These are phyloP conservation scores for Stentor coeruleus DNA, from an alignment of 73 alveolate genomes.

Conservation along the genomic window DNA sequence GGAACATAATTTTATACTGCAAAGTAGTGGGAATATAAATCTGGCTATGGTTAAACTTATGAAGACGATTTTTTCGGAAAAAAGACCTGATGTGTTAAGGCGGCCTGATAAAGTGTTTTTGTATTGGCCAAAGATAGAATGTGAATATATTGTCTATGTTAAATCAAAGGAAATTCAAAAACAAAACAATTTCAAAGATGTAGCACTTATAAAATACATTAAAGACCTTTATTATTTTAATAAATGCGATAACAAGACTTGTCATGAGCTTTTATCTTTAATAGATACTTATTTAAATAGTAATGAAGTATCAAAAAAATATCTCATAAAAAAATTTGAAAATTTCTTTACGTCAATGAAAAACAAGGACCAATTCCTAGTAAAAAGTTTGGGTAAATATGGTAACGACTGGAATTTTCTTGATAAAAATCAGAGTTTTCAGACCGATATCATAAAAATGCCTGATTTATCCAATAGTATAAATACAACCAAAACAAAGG, in stretches of 20 bases:
- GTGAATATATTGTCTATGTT: not conserved
- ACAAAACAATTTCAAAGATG: not conserved
- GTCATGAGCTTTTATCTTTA: no score
- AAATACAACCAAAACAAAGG: no score
- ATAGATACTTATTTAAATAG: no score
- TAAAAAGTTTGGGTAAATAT: no score
- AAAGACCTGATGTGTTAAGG: not conserved
- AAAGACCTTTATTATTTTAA: not conserved
- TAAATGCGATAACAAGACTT: not conserved
- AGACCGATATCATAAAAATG: no score
- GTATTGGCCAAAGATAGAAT: not conserved
- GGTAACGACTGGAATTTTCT: not conserved
- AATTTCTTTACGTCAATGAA: no score
- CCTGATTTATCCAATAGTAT: not conserved
- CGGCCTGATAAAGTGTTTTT: not conserved
- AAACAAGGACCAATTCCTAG: not conserved
- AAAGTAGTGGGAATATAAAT: not conserved
- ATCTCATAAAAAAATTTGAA: not conserved
- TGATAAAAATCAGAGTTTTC: not conserved
- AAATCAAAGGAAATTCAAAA: not conserved
- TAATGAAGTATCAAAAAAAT: no score
- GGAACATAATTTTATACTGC: not conserved
- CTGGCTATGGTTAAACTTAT: not conserved
- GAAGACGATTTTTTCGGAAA: not conserved
- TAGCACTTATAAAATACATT: not conserved